Evolutionary conservation across 2,329 filamentous ascomycete genomes (phyloP).

Genomic region (Penicillium vulpinum): DNA sequence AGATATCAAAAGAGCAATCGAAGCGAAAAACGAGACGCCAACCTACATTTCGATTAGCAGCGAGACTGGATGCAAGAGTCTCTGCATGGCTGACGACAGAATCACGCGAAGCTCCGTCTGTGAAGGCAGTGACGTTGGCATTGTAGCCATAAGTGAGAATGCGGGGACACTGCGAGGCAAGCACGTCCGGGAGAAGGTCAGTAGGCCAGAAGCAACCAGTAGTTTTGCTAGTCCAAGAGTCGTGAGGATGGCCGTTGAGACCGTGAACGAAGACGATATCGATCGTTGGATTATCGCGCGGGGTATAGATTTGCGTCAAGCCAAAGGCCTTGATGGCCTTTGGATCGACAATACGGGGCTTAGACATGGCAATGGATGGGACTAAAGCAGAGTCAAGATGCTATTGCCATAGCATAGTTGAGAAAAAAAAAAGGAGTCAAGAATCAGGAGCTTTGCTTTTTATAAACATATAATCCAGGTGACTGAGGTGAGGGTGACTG

Average conservation of each 20-base stretch:
- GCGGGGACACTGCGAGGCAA: constrained; percentile 60
- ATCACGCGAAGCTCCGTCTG: constrained; percentile 59
- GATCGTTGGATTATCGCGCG: constrained; percentile 40
- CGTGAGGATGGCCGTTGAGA: constrained; percentile 64
- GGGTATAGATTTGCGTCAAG: constrained; percentile 44
- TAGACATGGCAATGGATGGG: constrained; percentile 18
- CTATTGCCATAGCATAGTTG: constrained; percentile 5
- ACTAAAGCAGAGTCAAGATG: constrained; percentile 1
- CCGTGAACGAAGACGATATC: constrained; percentile 71
- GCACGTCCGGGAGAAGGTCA: constrained; percentile 63
- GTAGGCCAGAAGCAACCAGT: constrained; percentile 66
- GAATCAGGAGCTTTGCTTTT: background rate
- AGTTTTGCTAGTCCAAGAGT: constrained; percentile 59
- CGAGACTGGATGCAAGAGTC: constrained; percentile 63
- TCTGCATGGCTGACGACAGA: constrained; percentile 72
- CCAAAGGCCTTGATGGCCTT: constrained; percentile 40
- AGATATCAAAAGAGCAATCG: background rate
- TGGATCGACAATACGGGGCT: constrained; percentile 12
- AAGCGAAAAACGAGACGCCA: background rate
- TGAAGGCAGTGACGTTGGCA: constrained; percentile 59
- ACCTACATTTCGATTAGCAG: constrained; percentile 59
- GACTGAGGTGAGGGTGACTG: background rate
- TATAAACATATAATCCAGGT: constrained; percentile 12
- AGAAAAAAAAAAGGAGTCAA: background rate
- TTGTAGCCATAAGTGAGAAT: constrained; percentile 75